Evolutionary conservation across 768 basidiomycete genomes (phyloP), one percentile per base, ranked within the genome.

Genomic region (Leccinum barrowsii): DNA sequence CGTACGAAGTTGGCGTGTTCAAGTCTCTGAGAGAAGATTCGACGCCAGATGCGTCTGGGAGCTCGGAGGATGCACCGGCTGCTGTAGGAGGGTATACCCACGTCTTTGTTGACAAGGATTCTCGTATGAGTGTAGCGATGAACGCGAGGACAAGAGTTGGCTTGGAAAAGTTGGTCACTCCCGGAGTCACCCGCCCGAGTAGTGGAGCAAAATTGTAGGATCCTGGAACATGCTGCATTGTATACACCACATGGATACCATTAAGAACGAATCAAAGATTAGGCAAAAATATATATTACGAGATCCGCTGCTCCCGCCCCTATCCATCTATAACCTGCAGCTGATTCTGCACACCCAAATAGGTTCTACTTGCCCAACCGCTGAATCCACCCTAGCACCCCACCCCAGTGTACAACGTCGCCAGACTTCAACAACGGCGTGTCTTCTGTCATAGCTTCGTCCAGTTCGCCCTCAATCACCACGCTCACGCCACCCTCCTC

Each of bases 1-100:
- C 82, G 1, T 93, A 93, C 65, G 90, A 92, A 65, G 80, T 93
- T 2, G 91, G 86, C 0, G 85, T 93, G 15, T 93, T 92, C 66
- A 77, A 76, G 50, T 75, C 60, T 13, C n/a, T 30, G 15, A 21
- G 11, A 48, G 30, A 15, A 35, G 35, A 21, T 12, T 12, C 6
- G 37, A 35, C 69, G 59, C 4, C 55, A 32, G 13, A 19, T 34
- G 40, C 69, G 59, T 7, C 57, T 32, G 57, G 4, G 11, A 28
- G 32, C 21, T 28, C 28, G 28, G 30, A 59, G 37, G 67, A 71
- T 7, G 34, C 53, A 4, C 76, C 77, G 0, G 74, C 72, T 17
- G 80, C 77, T 2, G 78, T 82, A 1, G 81, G 80, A 15, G 80
- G 79, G 10, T 92, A 92, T 56, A 92, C 88, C 0, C 90, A 93